Percentiles rank a stretch among this genome's conserved stretches.
phyloP scores from a whole-genome alignment of 495 filamentous ascomycete species.

The Podospora comata region DNA sequence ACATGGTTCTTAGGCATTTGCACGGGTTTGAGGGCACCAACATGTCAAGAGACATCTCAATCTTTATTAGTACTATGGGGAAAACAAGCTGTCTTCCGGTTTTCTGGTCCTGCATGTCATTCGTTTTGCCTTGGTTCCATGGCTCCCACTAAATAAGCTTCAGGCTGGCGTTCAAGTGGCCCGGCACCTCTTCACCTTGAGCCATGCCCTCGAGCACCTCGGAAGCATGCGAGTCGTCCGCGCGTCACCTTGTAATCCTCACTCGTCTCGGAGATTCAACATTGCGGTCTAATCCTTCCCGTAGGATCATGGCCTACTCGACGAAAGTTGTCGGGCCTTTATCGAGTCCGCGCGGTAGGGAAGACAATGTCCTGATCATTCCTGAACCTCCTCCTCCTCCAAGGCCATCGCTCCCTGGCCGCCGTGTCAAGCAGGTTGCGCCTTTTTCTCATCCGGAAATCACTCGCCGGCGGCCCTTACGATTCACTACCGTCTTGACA shows the following conservation, averaged over 20 bases:
- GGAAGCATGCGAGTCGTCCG: conserved; percentile 3
- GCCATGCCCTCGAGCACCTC: conserved; percentile 2
- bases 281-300: background rate
- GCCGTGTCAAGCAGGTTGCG: background rate
- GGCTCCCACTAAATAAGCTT: background rate
- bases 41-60: background rate
- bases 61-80: background rate
- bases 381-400: background rate
- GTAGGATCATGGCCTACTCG: background rate
- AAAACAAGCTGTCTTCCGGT: background rate
- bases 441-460: background rate
- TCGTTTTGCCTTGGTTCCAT: conserved; percentile 1
- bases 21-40: background rate
- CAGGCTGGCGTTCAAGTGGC: conserved; percentile 1
- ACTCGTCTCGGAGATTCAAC: background rate
- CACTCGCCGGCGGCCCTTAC: background rate
- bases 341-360: background rate
- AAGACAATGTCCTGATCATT: conserved; percentile 3
- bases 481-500: conserved; percentile 2
- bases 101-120: background rate
- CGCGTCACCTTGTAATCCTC: background rate
- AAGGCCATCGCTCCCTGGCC: background rate
- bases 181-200: background rate
- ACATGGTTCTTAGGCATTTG: background rate
- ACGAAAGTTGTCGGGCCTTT: background rate